A percentile compares a stretch with the other conserved stretches of the same genome.
Evolutionary conservation across 768 basidiomycete genomes (phyloP).

Genomic region (Amanita brunnescens): DNA sequence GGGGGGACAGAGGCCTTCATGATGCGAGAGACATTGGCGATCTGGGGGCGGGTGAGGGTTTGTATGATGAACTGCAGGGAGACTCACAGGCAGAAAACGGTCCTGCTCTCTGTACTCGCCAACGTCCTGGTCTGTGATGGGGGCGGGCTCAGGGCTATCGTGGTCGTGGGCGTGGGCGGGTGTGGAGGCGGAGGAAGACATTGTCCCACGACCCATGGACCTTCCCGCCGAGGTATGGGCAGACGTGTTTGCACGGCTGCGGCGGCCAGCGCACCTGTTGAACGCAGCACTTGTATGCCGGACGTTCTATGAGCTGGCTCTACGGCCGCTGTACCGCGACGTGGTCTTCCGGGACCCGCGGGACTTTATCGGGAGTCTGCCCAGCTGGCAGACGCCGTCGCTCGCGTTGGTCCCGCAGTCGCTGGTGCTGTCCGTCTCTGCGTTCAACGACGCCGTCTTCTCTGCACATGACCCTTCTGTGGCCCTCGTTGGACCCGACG

Average conservation of each 20-base stretch:
- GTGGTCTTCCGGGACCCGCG: too few relatives aligned
- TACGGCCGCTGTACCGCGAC: too few relatives aligned
- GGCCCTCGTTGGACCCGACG: background rate
- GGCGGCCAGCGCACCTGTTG: too few relatives aligned
- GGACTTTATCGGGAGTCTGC: too few relatives aligned
- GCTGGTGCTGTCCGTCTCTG: background rate
- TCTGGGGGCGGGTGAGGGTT: constrained; percentile 35
- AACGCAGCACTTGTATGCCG: too few relatives aligned
- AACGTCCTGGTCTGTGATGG: constrained; percentile 48
- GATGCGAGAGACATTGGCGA: constrained; percentile 95
- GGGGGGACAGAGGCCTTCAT: constrained; percentile 90
- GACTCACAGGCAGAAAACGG: constrained; percentile 81
- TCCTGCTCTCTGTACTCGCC: constrained; percentile 95
- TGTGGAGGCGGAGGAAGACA: too few relatives aligned
- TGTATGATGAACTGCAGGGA: background rate
- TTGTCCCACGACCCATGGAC: too few relatives aligned
- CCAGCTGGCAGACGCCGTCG: background rate
- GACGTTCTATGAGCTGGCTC: too few relatives aligned
- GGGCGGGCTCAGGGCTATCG: too few relatives aligned
- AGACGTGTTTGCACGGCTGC: too few relatives aligned
- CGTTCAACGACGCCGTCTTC: background rate
- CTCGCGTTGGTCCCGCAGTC: background rate
- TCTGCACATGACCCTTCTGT: background rate
- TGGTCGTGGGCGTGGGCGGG: too few relatives aligned
- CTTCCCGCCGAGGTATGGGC: too few relatives aligned